phyloP scores from a whole-genome alignment of 768 basidiomycete species.

The Termitomyces heimii region DNA sequence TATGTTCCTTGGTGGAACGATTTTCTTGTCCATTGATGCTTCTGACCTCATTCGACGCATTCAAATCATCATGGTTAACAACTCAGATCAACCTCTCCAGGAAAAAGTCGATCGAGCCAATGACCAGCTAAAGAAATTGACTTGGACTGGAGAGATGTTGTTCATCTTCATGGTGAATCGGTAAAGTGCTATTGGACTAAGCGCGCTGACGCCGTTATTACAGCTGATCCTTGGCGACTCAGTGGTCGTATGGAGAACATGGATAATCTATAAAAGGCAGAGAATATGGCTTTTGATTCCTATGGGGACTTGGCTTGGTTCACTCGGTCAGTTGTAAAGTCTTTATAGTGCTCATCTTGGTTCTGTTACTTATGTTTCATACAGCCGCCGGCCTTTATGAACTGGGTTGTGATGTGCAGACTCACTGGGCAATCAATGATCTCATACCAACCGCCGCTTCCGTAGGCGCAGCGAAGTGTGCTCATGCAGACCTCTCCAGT shows the following conservation, averaged over 20 bases:
- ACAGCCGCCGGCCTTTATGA: slow-evolving; percentile 24
- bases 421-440: slow-evolving; percentile 18
- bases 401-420: slow-evolving; percentile 22
- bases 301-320: slow-evolving; percentile 20
- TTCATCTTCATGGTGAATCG: slow-evolving; percentile 23
- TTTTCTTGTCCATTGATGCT: slow-evolving; percentile 21
- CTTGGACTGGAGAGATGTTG: slow-evolving; percentile 25
- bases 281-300: slow-evolving; percentile 16
- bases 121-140: slow-evolving; percentile 15
- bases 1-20: slow-evolving; percentile 21
- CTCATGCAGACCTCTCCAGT: slow-evolving; percentile 22
- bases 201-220: not conserved
- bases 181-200: not conserved
- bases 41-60: slow-evolving; percentile 21
- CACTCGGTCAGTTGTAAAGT: slow-evolving; percentile 15
- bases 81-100: slow-evolving; percentile 14
- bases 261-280: slow-evolving; percentile 16
- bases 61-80: slow-evolving; percentile 19
- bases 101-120: slow-evolving; percentile 17
- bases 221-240: slow-evolving; percentile 23
- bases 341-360: not conserved
- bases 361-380: not conserved
- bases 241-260: slow-evolving; percentile 26
- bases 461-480: slow-evolving; percentile 18
- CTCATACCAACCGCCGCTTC: slow-evolving; percentile 18